phyloP scores from a whole-genome alignment of 352 stramenopile species.

The Blastocystis hominis region DNA sequence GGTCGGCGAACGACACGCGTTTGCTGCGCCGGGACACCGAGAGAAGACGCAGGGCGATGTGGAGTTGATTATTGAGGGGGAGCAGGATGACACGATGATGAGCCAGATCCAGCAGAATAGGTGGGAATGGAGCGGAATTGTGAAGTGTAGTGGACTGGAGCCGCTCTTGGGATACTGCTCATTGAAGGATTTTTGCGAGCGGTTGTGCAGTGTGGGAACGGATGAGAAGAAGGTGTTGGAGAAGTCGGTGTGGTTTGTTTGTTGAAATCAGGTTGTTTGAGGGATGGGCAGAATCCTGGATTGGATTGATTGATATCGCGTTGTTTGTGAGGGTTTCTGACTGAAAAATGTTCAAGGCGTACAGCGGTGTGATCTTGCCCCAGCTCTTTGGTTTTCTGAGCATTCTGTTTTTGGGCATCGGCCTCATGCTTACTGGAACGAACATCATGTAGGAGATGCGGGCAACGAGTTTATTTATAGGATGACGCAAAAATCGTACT shows the following conservation, averaged over 20 bases:
- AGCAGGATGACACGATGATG: neutral
- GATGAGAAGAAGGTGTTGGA: neutral
- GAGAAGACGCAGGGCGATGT: neutral
- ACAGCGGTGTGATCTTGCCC: constrained; percentile 40
- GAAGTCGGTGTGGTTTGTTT: neutral
- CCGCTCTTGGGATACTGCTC: neutral
- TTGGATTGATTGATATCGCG: neutral
- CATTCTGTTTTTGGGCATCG: constrained; percentile 19
- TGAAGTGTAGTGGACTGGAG: constrained; percentile 15
- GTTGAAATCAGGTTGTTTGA: neutral
- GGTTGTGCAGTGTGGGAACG: neutral
- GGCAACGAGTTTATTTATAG: neutral
- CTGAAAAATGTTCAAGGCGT: constrained; percentile 44
- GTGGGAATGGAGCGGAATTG: neutral
- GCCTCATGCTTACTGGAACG: constrained; percentile 16
- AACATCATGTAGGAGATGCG: constrained; percentile 31
- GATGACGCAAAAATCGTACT: constrained; percentile 38
- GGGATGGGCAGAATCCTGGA: neutral
- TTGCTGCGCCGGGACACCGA: neutral
- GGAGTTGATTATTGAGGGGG: neutral
- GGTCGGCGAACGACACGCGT: constrained; percentile 6
- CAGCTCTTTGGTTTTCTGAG: constrained; percentile 54
- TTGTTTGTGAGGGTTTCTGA: neutral
- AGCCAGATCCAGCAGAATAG: neutral
- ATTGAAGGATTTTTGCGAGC: constrained; percentile 21